phyloP scores from a whole-genome alignment of 371 early-diverging fungal species.

The Mucor irregularis region DNA sequence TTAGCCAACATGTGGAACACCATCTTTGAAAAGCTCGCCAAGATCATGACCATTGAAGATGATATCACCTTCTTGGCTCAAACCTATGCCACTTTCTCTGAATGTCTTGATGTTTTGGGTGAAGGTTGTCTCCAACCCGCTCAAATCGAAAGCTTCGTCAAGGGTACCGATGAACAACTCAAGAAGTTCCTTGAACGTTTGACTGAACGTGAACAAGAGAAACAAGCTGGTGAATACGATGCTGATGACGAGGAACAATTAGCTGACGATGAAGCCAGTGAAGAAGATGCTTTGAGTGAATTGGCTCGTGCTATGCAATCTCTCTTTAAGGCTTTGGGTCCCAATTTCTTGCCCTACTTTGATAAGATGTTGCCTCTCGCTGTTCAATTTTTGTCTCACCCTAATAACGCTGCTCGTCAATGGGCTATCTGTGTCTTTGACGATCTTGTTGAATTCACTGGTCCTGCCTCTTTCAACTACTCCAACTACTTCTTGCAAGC shows the following conservation, averaged over 20 bases:
- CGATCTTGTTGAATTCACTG: slow-evolving; percentile 88
- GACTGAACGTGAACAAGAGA: slow-evolving; percentile 69
- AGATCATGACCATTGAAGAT: slow-evolving; percentile 70
- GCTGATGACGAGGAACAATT: slow-evolving; percentile 87
- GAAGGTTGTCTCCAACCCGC: slow-evolving; percentile 62
- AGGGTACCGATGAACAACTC: slow-evolving; percentile 67
- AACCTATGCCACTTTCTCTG: slow-evolving; percentile 75
- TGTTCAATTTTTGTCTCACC: slow-evolving; percentile 60
- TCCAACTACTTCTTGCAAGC: slow-evolving; percentile 71
- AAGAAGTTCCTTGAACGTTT: slow-evolving; percentile 70
- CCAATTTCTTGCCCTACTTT: slow-evolving; percentile 78
- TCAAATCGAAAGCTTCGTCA: slow-evolving; percentile 67
- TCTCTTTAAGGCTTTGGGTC: slow-evolving; percentile 70
- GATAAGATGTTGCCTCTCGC: slow-evolving; percentile 73
- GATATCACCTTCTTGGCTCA: slow-evolving; percentile 80
- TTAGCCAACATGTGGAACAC: slow-evolving; percentile 63
- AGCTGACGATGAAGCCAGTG: slow-evolving; percentile 79
- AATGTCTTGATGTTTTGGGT: slow-evolving; percentile 71
- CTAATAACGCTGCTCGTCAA: slow-evolving; percentile 76
- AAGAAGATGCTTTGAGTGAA: slow-evolving; percentile 81
- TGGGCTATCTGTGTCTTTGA: slow-evolving; percentile 90
- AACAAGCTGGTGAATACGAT: slow-evolving; percentile 80
- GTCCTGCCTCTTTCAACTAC: slow-evolving; percentile 75
- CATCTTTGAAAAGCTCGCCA: slow-evolving; percentile 67
- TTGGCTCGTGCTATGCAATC: slow-evolving; percentile 75